Base-by-base conservation (phyloP, 2,329 filamentous ascomycete genomes). In the Cordyceps fumosorosea region DNA sequence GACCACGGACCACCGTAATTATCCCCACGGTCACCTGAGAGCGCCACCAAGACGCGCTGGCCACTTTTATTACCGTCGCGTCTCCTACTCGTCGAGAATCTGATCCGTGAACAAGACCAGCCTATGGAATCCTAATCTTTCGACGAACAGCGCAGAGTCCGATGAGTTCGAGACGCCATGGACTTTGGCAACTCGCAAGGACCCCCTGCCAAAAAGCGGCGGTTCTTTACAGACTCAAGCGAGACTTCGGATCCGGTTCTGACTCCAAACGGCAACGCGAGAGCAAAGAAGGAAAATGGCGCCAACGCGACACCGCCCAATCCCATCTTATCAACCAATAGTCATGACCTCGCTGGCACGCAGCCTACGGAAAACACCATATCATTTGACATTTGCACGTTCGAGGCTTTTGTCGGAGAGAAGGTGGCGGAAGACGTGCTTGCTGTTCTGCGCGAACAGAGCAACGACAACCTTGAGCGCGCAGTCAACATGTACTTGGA, bases 401-500 rank as follows among this genome's bases (percentile, higher is more conserved):
- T 89, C 60, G 81, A 87, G 67, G 77, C 74, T 62, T 82, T 89
- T 64, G 74, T 89, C 24, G 86, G 85, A 42, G 80, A 82, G 62
- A 81, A 81, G 57, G 76, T 89, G 22, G 71, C 76, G 7, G 63
- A 76, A 0, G 77, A 83, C 26, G 73, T 78, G 0, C 68, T 89
- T 55, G 73, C 74, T 7, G 71, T 78, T 4, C 78, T 89, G 22
- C 77, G 77, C n/a, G 74, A 79, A 10, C 77, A 78, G 50, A 87
- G 85, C 60, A 80, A 80, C 26, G 76, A 82, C 59, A 78, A 86
- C 64, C 77, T 89, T 18, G 83, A 88, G 68, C 78, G 80, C 64
- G 86, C 86, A 7, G 81, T 88, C 62, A 88, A 88, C 63, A 88
- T 88, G 82, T 89, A 87, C 69, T 84, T 88, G 64, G 87, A 89